A percentile compares a stretch with the other conserved stretches of the same genome.
Evolutionary conservation across 352 stramenopile species (phyloP).

Genomic region (Pythium vanterpoolii): DNA sequence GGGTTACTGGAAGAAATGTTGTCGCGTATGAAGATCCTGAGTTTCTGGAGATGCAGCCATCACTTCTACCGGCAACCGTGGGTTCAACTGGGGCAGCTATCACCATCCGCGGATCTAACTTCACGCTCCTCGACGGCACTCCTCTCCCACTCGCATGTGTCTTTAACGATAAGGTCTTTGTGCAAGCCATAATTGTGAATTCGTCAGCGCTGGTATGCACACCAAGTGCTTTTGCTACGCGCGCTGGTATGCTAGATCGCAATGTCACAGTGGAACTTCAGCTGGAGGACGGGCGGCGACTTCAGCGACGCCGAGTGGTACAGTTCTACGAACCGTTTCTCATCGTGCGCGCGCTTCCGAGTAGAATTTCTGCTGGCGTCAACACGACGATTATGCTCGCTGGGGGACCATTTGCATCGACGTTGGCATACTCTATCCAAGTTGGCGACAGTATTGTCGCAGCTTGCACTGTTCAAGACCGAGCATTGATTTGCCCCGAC

Average conservation of each 20-base stretch:
- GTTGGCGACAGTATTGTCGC: neutral
- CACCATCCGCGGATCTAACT: neutral
- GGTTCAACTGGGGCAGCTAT: neutral
- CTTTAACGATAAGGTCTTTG: constrained; percentile 2
- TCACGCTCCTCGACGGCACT: neutral
- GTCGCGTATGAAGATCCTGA: constrained; percentile 10
- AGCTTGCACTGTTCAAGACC: neutral
- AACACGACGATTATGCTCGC: constrained; percentile 13
- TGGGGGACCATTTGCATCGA: constrained; percentile 12
- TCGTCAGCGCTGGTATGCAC: neutral
- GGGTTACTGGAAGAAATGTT: constrained; percentile 1
- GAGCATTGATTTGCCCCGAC: neutral
- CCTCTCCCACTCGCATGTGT: constrained; percentile 15
- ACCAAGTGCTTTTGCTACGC: neutral
- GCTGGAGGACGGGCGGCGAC: neutral
- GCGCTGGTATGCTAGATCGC: neutral
- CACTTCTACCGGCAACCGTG: neutral
- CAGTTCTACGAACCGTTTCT: neutral
- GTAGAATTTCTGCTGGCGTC: neutral
- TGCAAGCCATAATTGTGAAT: neutral
- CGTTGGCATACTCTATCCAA: neutral
- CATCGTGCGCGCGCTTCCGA: constrained; percentile 9
- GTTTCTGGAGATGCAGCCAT: constrained; percentile 1
- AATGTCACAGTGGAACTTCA: constrained; percentile 1
- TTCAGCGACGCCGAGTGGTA: neutral